A percentile compares a stretch with the other conserved stretches of the same genome.
These are phyloP conservation scores for Xylaria longipes DNA, from an alignment of 495 filamentous ascomycete genomes.

Conservation along the genomic window DNA sequence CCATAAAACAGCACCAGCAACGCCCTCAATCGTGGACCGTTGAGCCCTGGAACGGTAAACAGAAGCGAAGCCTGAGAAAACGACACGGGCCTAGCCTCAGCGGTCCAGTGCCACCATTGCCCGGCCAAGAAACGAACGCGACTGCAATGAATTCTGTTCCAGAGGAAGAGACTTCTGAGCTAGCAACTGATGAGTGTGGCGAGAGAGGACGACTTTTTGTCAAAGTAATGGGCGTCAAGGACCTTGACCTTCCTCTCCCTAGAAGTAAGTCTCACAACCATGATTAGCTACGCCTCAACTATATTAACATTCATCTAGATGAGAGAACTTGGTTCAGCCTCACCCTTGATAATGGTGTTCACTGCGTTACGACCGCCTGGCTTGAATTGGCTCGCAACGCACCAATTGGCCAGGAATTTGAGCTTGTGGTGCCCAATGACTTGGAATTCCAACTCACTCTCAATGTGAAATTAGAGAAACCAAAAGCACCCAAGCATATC, in stretches of 20 bases:
- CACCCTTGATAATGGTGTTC: conserved; percentile 94
- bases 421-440: conserved; percentile 94
- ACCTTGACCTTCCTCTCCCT: conserved; percentile 88
- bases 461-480: conserved; percentile 90
- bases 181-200: conserved; percentile 73
- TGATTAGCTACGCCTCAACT: neutral
- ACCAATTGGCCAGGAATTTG: conserved; percentile 97
- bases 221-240: conserved; percentile 96
- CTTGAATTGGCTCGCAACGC: conserved; percentile 90
- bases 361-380: conserved; percentile 97
- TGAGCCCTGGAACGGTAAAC: conserved; percentile 90
- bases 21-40: conserved; percentile 91
- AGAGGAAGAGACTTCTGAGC: conserved; percentile 58
- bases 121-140: conserved; percentile 84
- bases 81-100: conserved; percentile 47
- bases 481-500: conserved; percentile 58
- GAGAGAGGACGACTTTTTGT: conserved; percentile 95
- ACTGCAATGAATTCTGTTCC: conserved; percentile 64
- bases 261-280: conserved; percentile 66
- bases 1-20: conserved; percentile 68
- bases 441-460: conserved; percentile 96
- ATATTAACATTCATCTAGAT: conserved; percentile 57
- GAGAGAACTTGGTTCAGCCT: conserved; percentile 92
- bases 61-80: conserved; percentile 71
- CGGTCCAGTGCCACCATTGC: conserved; percentile 79